These are phyloP conservation scores for Claviceps spartinae DNA, from an alignment of 2,329 filamentous ascomycete species.

Conservation along the genomic window DNA sequence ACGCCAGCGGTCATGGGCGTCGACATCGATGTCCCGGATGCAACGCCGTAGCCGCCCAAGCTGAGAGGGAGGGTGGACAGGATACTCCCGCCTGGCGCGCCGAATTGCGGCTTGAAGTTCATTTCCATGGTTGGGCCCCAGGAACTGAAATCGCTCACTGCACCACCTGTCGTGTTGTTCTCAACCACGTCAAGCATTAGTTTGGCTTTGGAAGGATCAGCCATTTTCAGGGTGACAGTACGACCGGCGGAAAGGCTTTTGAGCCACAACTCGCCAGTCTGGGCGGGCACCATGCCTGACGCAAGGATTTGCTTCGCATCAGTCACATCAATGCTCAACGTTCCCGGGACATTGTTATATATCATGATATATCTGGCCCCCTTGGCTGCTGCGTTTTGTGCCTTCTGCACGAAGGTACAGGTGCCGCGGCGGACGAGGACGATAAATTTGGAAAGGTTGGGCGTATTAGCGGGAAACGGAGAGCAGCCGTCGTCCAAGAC, in stretches of 20 bases:
- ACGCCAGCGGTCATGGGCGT: slow-evolving; percentile 27
- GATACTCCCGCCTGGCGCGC: slow-evolving; percentile 26
- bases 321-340: slow-evolving; percentile 8
- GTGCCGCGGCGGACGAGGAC: slow-evolving; percentile 41
- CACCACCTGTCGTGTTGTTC: slow-evolving; percentile 2
- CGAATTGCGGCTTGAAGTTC: slow-evolving; percentile 25
- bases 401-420: slow-evolving; percentile 22
- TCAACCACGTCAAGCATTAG: not conserved
- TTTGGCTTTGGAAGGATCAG: slow-evolving; percentile 11
- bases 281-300: slow-evolving; percentile 11
- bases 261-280: slow-evolving; percentile 35
- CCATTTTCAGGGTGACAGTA: slow-evolving; percentile 24
- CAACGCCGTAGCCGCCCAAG: slow-evolving; percentile 23
- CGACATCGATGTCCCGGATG: slow-evolving; percentile 34
- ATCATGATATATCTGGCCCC: slow-evolving; percentile 48
- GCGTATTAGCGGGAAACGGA: slow-evolving; percentile 33
- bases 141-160: slow-evolving; percentile 11
- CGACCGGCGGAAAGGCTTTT: slow-evolving; percentile 23
- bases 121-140: slow-evolving; percentile 30
- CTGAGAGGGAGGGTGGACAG: slow-evolving; percentile 30
- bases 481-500: slow-evolving; percentile 33
- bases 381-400: slow-evolving; percentile 13
- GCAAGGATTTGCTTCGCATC: slow-evolving; percentile 18
- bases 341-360: slow-evolving; percentile 37
- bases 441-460: slow-evolving; percentile 37